Conservation (phyloP, 2,329 filamentous ascomycete genomes). For the Aspergillus eucalypticola region DNA sequence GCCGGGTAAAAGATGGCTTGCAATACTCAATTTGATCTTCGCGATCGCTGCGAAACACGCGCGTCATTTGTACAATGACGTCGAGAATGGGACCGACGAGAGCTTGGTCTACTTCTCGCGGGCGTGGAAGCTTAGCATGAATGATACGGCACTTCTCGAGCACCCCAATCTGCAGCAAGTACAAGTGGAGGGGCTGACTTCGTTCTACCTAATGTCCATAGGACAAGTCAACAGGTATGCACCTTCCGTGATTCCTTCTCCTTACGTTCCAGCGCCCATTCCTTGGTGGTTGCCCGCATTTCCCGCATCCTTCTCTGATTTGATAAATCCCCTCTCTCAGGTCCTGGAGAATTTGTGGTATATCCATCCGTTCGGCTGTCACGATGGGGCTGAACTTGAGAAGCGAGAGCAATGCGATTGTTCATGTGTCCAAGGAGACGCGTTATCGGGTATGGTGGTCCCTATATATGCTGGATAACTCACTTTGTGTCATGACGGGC, state of each 20-base stretch:
- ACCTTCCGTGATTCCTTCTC: background rate
- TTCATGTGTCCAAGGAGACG: conserved; percentile 41
- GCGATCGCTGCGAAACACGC: conserved; percentile 44
- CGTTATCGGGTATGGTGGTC: conserved; percentile 50
- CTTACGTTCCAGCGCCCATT: background rate
- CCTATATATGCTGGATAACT: conserved; percentile 43
- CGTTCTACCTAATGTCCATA: conserved; percentile 43
- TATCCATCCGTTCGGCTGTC: conserved; percentile 44
- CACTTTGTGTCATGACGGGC: conserved; percentile 45
- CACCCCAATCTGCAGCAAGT: conserved; percentile 47
- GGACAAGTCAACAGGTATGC: conserved; percentile 46
- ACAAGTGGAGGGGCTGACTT: conserved; percentile 44
- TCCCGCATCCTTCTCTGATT: background rate
- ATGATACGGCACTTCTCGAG: conserved; percentile 37
- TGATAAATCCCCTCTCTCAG: conserved; percentile 22
- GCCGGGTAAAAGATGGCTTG: conserved; percentile 44
- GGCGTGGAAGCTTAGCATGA: conserved; percentile 43
- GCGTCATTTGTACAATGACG: conserved; percentile 30
- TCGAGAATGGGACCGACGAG: conserved; percentile 32
- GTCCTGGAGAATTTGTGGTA: conserved; percentile 45
- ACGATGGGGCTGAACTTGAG: conserved; percentile 47
- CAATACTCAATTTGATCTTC: conserved; percentile 48
- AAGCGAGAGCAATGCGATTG: conserved; percentile 39
- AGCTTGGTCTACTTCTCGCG: conserved; percentile 46
- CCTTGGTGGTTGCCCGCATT: no score